A percentile compares a stretch with the other conserved stretches of the same genome.
phyloP scores from a whole-genome alignment of 352 stramenopile genomes.

The Globisporangium orthogonon region DNA sequence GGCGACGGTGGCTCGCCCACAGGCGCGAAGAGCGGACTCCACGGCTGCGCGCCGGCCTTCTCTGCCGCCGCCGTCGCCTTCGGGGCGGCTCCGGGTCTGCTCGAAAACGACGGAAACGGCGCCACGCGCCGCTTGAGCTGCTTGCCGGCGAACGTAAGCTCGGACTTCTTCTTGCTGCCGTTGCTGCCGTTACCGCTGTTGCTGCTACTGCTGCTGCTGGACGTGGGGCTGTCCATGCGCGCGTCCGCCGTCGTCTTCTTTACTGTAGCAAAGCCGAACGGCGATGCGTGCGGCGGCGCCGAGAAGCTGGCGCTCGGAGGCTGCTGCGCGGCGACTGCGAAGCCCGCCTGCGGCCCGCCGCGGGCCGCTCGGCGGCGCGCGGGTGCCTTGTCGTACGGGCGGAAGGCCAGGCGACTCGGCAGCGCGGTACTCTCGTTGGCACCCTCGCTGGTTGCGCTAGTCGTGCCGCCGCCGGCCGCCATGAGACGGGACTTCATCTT shows the following conservation, averaged over 20 bases:
- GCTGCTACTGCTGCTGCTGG: background rate
- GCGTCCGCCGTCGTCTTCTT: no score
- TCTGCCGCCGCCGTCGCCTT: background rate
- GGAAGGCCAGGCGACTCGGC: background rate
- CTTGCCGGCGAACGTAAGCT: background rate
- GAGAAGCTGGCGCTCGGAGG: background rate
- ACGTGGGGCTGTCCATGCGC: background rate
- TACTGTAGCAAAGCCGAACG: no score
- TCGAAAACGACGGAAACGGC: slow-evolving; percentile 5
- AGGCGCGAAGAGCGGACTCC: background rate
- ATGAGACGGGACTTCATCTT: slow-evolving; percentile 10
- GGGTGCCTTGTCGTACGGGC: slow-evolving; percentile 8
- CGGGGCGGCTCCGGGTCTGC: background rate
- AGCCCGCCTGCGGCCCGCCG: background rate
- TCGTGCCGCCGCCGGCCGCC: background rate
- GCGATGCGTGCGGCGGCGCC: no score
- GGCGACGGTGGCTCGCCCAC: background rate
- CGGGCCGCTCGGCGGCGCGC: background rate
- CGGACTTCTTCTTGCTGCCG: background rate
- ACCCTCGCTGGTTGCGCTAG: background rate
- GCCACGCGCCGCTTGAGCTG: slow-evolving; percentile 6
- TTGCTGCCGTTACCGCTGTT: background rate
- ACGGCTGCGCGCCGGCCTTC: background rate
- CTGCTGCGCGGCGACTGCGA: background rate
- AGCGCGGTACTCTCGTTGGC: background rate